These are phyloP conservation scores for Suhomyces bokatorum DNA, from an alignment of 1,139 yeast genomes.

Conservation along the genomic window DNA sequence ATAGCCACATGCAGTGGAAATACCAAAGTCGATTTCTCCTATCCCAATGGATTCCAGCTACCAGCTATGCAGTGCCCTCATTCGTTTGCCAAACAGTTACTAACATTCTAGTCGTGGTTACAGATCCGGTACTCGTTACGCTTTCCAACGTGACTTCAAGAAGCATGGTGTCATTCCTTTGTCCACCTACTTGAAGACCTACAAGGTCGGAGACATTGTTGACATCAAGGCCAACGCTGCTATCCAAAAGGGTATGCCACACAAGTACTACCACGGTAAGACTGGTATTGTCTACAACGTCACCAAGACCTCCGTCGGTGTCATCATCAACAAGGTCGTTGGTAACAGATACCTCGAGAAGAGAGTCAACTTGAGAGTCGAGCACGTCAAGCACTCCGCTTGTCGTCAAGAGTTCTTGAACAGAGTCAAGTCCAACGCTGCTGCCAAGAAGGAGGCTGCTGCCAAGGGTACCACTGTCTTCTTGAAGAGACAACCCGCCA, in stretches of 20 bases:
- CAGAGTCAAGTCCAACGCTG: conserved; percentile 97
- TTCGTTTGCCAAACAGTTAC: conserved; percentile 11
- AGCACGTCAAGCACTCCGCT: conserved; percentile 99
- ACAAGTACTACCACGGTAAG: conserved; percentile 99
- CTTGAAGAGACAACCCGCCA: conserved; percentile 98
- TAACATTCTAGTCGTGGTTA: conserved; percentile 80
- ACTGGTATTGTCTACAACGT: conserved; percentile 99
- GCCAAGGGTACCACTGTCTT: conserved; percentile 86
- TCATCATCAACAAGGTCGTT: conserved; percentile 95
- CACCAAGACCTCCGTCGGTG: conserved; percentile 98
- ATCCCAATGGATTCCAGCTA: background rate
- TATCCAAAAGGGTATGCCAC: conserved; percentile 99
- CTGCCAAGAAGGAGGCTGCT: conserved; percentile 91
- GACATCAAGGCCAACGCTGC: conserved; percentile 99
- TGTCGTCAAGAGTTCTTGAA: conserved; percentile 98
- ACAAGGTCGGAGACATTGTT: conserved; percentile 99
- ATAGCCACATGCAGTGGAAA: background rate
- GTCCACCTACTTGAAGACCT: conserved; percentile 95
- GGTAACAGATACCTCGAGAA: conserved; percentile 99
- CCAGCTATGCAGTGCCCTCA: background rate
- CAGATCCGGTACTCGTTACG: conserved; percentile 99
- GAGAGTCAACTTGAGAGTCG: conserved; percentile 97
- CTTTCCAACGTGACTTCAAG: conserved; percentile 99
- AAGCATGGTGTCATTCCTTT: conserved; percentile 94
- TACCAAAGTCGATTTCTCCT: too few species aligned